These are phyloP conservation scores for Leccinum uliginosum DNA, from an alignment of 768 basidiomycete species.

Conservation along the genomic window DNA sequence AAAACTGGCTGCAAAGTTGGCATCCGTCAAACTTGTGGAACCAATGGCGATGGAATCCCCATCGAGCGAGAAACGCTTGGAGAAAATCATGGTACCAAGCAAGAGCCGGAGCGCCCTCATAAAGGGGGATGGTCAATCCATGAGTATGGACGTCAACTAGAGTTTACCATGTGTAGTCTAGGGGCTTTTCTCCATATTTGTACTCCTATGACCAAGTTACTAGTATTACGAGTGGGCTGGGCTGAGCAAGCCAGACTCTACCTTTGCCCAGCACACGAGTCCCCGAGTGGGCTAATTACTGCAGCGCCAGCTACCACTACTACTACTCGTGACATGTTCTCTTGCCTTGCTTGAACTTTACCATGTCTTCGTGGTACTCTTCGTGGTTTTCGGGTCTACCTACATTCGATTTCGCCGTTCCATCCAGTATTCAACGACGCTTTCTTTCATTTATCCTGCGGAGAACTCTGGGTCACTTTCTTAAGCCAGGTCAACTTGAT, in stretches of 20 bases:
- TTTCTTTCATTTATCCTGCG: conserved; percentile 89
- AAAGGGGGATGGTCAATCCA: conserved; percentile 77
- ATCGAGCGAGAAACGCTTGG: conserved; percentile 49
- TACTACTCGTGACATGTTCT: conserved; percentile 14
- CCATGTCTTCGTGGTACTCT: conserved; percentile 54
- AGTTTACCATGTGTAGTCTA: not conserved
- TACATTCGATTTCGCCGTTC: conserved; percentile 59
- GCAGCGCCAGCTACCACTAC: conserved; percentile 1
- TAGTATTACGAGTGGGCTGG: not conserved
- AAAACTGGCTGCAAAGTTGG: conserved; percentile 46
- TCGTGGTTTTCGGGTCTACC: conserved; percentile 56
- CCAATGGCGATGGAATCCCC: conserved; percentile 47
- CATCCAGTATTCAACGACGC: conserved; percentile 74
- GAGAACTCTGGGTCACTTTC: conserved; percentile 76
- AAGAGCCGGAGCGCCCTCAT: conserved; percentile 72
- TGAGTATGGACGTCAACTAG: conserved; percentile 89
- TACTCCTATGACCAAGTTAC: conserved; percentile 7
- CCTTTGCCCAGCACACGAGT: conserved; percentile 1
- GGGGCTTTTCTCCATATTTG: conserved; percentile 22
- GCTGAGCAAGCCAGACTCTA: not conserved
- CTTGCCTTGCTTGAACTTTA: conserved; percentile 10
- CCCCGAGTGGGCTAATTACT: conserved; percentile 2
- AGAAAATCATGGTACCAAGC: conserved; percentile 72
- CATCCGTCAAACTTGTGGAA: conserved; percentile 62
- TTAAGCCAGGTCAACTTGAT: conserved; percentile 88